phyloP scores from a whole-genome alignment of 176 grass and related monocot genomes.

The Stipa capillata region DNA sequence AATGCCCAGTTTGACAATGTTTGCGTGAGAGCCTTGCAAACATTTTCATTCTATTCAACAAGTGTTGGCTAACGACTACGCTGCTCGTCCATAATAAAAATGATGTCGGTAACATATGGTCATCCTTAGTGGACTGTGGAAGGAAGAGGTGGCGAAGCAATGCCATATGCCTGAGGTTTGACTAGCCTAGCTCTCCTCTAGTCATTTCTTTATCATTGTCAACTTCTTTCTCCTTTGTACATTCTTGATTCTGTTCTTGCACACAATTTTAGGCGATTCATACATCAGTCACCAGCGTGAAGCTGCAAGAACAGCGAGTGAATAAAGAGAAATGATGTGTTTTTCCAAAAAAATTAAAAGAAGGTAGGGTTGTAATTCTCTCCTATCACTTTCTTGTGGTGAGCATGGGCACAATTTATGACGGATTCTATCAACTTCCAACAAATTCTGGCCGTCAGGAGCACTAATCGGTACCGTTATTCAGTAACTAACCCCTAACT shows the following conservation, averaged over 20 bases:
- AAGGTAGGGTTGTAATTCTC: not conserved
- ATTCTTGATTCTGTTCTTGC: not conserved
- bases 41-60: not conserved
- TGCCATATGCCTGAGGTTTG: not conserved
- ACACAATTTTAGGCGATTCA: not conserved
- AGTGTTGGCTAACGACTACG: not conserved
- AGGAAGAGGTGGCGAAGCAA: not conserved
- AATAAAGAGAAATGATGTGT: not conserved
- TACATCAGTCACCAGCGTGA: not conserved
- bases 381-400: not conserved
- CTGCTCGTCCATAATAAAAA: not conserved
- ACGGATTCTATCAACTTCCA: not conserved
- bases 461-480: not conserved
- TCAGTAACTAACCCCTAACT: not conserved
- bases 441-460: not conserved
- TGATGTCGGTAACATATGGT: not conserved
- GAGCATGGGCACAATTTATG: not conserved
- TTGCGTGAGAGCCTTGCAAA: not conserved
- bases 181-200: not conserved
- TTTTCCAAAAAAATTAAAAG: not conserved
- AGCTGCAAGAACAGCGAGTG: not conserved
- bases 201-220: conserved; percentile 5
- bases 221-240: not conserved
- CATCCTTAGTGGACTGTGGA: not conserved
- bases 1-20: not conserved